These are phyloP conservation scores for Bryum argenteum DNA, from an alignment of 225 moss, liverwort and hornwort genomes.

Conservation along the genomic window DNA sequence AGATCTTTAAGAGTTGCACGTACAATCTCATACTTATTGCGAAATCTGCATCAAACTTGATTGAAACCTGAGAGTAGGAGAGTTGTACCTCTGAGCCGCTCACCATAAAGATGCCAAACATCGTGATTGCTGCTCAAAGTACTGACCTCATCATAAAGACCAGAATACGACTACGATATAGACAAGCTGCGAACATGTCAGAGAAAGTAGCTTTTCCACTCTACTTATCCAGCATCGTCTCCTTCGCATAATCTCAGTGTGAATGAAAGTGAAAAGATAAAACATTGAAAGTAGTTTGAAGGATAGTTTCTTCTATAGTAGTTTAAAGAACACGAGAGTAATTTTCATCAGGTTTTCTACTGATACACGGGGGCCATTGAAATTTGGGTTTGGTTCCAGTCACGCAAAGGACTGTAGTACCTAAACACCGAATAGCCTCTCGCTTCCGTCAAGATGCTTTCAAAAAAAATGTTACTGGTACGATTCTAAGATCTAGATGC, in stretches of 20 bases:
- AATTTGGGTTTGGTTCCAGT: conserved; percentile 10
- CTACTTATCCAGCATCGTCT: too few relatives aligned
- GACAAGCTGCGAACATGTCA: too few relatives aligned
- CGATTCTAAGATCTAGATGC: conserved; percentile 18
- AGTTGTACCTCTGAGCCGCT: too few relatives aligned
- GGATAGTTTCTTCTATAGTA: conserved; percentile 6
- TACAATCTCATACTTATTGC: too few relatives aligned
- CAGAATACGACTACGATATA: too few relatives aligned
- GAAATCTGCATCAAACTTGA: too few relatives aligned
- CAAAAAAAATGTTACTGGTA: conserved; percentile 33
- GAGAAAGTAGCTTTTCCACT: too few relatives aligned
- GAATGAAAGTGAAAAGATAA: neutral
- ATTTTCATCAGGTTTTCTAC: conserved; percentile 26
- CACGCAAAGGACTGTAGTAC: conserved; percentile 16
- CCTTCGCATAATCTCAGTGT: neutral
- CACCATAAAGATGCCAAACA: too few relatives aligned
- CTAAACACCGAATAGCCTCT: conserved; percentile 22
- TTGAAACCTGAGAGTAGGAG: too few relatives aligned
- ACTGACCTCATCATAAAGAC: too few relatives aligned
- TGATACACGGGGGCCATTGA: conserved; percentile 41
- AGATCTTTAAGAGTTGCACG: too few relatives aligned
- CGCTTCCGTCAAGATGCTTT: conserved; percentile 28
- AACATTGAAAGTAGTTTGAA: neutral
- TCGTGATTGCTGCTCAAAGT: too few relatives aligned
- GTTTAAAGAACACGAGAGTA: conserved; percentile 17